Base-by-base conservation (phyloP, 2,329 filamentous ascomycete species). In the Diaporthe amygdali region DNA sequence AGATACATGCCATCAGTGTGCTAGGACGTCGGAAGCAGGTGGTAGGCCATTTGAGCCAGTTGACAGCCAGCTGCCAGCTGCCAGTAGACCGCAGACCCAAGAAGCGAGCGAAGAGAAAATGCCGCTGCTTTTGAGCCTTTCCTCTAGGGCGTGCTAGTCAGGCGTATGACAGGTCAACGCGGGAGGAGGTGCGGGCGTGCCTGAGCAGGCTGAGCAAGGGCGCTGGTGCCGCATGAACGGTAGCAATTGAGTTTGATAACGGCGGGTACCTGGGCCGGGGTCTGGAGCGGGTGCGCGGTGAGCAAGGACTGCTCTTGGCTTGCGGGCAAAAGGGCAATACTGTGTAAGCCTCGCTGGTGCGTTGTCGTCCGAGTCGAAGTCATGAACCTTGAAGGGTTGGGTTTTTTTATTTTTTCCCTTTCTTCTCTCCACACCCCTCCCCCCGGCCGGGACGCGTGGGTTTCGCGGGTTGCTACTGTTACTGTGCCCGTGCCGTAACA, bases 211-310 rank as follows among this genome's bases (percentile, higher is more conserved):
- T 15, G 41, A 47, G 56, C 59, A 10, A 64, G 59, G 59, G 59
- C 59, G 59, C 44, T 64, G 59, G 59, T 49, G 59, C 30, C 30
- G 59, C 59, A 64, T 64, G 30, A 64, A 64, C 44, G 59, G 59
- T 64, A 49, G 34, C 44, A 49, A 64, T 64, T 64, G 44, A 64
- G 59, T 64, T 64, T 64, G 59, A 64, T 64, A 64, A 64, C 44
- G 59, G 59, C 59, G 59, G 59, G 59, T 49, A 64, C 59, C 20
- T 47, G n/a, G 27, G 30, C 44, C n/a, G 44, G 59, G 56, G 22
- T 7, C 41, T 20, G 34, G 37, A 20, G 37, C 37, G 55, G 56
- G 56, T 44, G 30, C 41, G 41, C 37, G 22, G 56, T 25, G 56
- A n/a, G 56, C 41, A 44, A 32, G 39, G 37, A 37, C 9, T 15